These are phyloP conservation scores for Clarkia xantiana DNA, from an alignment of 345 rosid genomes.

Conservation along the genomic window DNA sequence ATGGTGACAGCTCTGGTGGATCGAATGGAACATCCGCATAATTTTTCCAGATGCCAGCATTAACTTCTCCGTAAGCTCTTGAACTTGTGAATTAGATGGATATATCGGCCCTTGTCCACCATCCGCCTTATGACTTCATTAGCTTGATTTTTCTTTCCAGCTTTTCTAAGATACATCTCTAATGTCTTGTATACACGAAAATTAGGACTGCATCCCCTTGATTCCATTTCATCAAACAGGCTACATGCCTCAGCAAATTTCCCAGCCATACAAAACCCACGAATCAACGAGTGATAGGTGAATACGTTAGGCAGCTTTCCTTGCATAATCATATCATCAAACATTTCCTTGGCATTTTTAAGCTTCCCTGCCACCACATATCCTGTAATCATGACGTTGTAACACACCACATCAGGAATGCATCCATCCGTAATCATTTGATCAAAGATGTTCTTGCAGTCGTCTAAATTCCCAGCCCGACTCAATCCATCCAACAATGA, in stretches of 20 bases:
- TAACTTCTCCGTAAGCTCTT: conserved; percentile 28
- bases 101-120: conserved; percentile 59
- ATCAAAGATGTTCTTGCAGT: conserved; percentile 61
- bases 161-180: conserved; percentile 51
- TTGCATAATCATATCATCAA: conserved; percentile 42
- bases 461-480: conserved; percentile 71
- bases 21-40: too few relatives aligned
- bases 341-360: conserved; percentile 54
- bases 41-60: not conserved
- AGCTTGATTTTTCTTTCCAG: conserved; percentile 70
- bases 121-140: conserved; percentile 47
- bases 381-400: conserved; percentile 76
- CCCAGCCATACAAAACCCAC: conserved; percentile 63
- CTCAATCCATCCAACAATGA: conserved; percentile 86
- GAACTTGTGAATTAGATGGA: conserved; percentile 42
- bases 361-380: conserved; percentile 47
- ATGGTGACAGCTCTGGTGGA: too few relatives aligned
- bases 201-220: conserved; percentile 74
- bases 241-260: conserved; percentile 58
- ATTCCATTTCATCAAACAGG: conserved; percentile 71
- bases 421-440: conserved; percentile 57
- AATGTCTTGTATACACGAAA: conserved; percentile 72
- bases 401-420: conserved; percentile 68
- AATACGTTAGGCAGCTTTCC: conserved; percentile 73
- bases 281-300: conserved; percentile 80